Percentiles rank a stretch among this genome's conserved stretches.
Conservation (phyloP, 257 asterid species). For the Forsythia suspensa region DNA sequence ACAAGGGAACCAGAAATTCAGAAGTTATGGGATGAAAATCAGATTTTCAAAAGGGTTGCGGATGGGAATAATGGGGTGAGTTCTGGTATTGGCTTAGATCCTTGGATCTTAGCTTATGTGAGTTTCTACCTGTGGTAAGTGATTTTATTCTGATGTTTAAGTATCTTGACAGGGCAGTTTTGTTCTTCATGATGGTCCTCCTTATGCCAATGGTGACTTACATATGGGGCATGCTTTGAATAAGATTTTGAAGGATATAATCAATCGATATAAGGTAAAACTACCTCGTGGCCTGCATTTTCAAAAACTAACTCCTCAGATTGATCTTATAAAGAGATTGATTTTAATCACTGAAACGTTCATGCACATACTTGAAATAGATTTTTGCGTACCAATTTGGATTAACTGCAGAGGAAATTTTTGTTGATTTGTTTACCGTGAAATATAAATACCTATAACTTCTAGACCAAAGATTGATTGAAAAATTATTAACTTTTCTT, state of each 20-base stretch:
- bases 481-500: background rate
- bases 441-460: background rate
- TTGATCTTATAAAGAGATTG: background rate
- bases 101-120: slow-evolving; percentile 9
- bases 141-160: slow-evolving; percentile 32
- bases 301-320: background rate
- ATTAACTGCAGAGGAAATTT: background rate
- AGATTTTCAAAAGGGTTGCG: slow-evolving; percentile 68
- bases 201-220: slow-evolving; percentile 98
- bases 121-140: slow-evolving; percentile 13
- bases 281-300: slow-evolving; percentile 2
- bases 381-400: background rate
- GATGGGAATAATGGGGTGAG: slow-evolving; percentile 81
- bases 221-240: slow-evolving; percentile 98
- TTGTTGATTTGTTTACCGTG: background rate
- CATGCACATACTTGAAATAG: background rate
- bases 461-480: background rate
- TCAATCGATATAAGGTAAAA: slow-evolving; percentile 90
- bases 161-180: slow-evolving; percentile 72
- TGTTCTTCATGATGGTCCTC: slow-evolving; percentile 98
- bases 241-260: slow-evolving; percentile 95
- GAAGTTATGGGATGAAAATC: slow-evolving; percentile 88
- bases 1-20: slow-evolving; percentile 96
- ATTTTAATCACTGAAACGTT: background rate
- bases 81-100: slow-evolving; percentile 23